Conservation (phyloP, 306 rosid species). For the Dalbergia cochinchinensis region DNA sequence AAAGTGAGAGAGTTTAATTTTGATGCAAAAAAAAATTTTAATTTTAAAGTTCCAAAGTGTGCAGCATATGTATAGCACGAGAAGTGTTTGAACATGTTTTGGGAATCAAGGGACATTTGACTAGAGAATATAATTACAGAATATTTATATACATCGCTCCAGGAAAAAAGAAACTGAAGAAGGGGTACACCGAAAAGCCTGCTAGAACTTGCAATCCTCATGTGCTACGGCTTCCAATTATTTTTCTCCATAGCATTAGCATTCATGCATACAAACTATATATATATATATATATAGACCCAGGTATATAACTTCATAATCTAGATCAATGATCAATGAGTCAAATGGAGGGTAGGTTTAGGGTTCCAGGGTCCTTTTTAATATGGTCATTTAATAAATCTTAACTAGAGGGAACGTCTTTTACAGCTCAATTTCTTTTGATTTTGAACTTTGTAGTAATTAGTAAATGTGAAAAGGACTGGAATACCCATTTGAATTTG, state of each 20-base stretch:
- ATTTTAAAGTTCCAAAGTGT: too few species aligned
- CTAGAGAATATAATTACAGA: constrained; percentile 60
- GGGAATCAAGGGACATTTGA: constrained; percentile 69
- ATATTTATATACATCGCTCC: constrained; percentile 52
- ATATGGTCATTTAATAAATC: constrained; percentile 37
- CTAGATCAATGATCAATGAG: constrained; percentile 43
- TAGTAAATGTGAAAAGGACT: constrained; percentile 63
- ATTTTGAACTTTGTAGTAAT: constrained; percentile 43
- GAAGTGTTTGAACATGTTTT: constrained; percentile 46
- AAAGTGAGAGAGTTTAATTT: too few species aligned
- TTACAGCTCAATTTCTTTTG: constrained; percentile 39
- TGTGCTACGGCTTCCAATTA: constrained; percentile 48
- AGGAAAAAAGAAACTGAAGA: constrained; percentile 55
- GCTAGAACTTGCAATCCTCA: constrained; percentile 56
- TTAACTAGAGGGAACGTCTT: constrained; percentile 38
- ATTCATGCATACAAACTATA: constrained; percentile 19
- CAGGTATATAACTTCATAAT: neutral
- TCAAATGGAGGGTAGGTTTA: constrained; percentile 48
- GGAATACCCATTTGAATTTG: constrained; percentile 57
- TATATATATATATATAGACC: constrained; percentile 17
- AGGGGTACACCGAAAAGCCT: constrained; percentile 64
- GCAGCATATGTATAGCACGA: neutral
- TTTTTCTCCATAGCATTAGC: constrained; percentile 40
- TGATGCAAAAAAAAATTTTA: too few species aligned
- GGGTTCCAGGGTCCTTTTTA: constrained; percentile 46